Evolutionary conservation across 1,139 yeast genomes (phyloP).

Genomic region (Blastobotrys apis): DNA sequence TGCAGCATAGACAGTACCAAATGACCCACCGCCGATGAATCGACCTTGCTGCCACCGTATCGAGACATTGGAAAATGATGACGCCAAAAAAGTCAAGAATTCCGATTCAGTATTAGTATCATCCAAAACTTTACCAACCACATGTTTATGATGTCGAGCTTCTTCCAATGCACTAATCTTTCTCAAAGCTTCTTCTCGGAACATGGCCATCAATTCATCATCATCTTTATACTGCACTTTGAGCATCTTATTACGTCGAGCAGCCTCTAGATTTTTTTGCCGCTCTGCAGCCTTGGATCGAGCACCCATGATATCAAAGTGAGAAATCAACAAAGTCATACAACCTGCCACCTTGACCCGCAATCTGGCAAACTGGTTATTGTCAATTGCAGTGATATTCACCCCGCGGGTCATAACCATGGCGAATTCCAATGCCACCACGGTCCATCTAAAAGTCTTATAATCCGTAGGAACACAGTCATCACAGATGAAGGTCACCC

Average conservation of each 20-base stretch:
- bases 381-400: constrained; percentile 74
- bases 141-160: constrained; percentile 48
- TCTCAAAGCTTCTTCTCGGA: constrained; percentile 56
- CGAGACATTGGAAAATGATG: constrained; percentile 84
- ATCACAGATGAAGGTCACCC: constrained; percentile 91
- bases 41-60: constrained; percentile 97
- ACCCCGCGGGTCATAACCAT: constrained; percentile 93
- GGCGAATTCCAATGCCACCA: constrained; percentile 89
- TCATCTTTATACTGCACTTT: constrained; percentile 47
- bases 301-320: constrained; percentile 98
- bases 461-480: constrained; percentile 92
- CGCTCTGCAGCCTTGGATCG: constrained; percentile 81
- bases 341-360: constrained; percentile 89
- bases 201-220: constrained; percentile 51
- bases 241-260: constrained; percentile 42
- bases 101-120: constrained; percentile 84
- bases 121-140: constrained; percentile 85
- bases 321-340: constrained; percentile 88
- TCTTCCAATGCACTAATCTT: constrained; percentile 59
- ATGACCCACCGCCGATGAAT: constrained; percentile 92
- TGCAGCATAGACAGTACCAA: constrained; percentile 91
- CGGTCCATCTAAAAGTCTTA: constrained; percentile 94
- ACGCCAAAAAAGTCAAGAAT: constrained; percentile 78
- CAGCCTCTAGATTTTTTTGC: constrained; percentile 46
- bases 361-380: constrained; percentile 67